Base-by-base conservation (phyloP, 257 asterid genomes). In the Solanum pinnatisectum region DNA sequence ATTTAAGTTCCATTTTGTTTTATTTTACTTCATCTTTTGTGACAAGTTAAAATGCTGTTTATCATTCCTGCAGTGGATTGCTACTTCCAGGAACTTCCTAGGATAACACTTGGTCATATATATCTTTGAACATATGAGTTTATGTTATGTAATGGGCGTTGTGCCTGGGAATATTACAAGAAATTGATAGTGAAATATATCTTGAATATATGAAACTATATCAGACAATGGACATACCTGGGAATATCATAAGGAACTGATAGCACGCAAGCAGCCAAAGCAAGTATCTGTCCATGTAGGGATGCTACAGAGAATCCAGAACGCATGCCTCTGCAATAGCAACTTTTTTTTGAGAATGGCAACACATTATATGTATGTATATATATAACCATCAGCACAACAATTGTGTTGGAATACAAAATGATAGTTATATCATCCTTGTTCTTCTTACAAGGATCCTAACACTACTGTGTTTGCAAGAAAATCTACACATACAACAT, bases 171-270 rank as follows among this genome's bases (percentile, higher is more conserved):
- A 96, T 96, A 90, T 97, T 98, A 87, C 93, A 95, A 52, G 99
- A 98, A 90, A 94, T 95, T 42, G 97, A 97, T 42, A 95, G 92
- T 81, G 40, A 46, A 74, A 86, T 42, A 35, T 68, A 65, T 86
- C 44, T 86, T 20, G 14, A 78, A 86, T 49, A n/a, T 73, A 72
- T 72, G 84, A 60, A 82, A 82, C 84, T 82, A 85, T 85, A 86
- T 56, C 12, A 56, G 86, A 90, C 56, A 85, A 74, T 23, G 86
- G 74, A 90, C 89, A 77, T 89, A 95, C 99, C 99, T 94, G 87
- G 99, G 99, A 97, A 97, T 96, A 90, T 97, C 99, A 87, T 97
- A 97, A 60, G 99, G 99, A 91, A 94, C 97, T 37, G 99, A 97
- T 67, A 97, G 92, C 49, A 97, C 96, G 33, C 99, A 96, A 77